Evolutionary conservation across 106 monocot genomes (phyloP).

Genomic region (Dioscorea alata): DNA sequence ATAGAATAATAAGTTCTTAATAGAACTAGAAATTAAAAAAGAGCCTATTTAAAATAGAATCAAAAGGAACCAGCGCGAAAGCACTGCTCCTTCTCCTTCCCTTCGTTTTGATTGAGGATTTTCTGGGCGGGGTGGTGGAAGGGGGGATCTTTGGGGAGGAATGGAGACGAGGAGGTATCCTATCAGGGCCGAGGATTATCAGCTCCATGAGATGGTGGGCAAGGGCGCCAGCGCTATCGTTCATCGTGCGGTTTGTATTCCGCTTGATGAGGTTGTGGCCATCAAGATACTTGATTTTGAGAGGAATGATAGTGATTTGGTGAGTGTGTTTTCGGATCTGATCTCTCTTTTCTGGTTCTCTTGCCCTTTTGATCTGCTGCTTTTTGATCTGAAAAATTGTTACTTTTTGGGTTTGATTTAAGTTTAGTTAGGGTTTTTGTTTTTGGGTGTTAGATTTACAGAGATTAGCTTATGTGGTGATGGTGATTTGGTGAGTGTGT

Average conservation of each 20-base stretch:
- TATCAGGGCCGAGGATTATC: constrained; percentile 31
- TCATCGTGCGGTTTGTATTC: constrained; percentile 39
- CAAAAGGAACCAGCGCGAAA: too few species aligned
- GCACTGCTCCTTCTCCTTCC: not conserved
- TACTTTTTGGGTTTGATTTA: not conserved
- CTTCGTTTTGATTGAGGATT: too few species aligned
- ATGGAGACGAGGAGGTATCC: constrained; percentile 27
- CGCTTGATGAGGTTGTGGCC: constrained; percentile 40
- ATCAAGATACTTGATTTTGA: constrained; percentile 49
- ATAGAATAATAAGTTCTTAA: too few species aligned
- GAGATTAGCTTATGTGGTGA: not conserved
- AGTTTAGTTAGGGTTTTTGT: not conserved
- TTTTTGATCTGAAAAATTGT: not conserved
- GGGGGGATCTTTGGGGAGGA: not conserved
- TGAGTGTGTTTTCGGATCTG: not conserved
- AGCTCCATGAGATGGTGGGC: constrained; percentile 39
- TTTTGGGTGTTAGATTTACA: not conserved
- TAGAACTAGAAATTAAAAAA: too few species aligned
- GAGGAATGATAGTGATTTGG: constrained; percentile 29
- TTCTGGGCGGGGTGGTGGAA: too few species aligned
- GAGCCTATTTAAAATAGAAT: too few species aligned
- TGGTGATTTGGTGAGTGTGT: constrained; percentile 10
- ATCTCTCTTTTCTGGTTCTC: not conserved
- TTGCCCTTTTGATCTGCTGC: not conserved
- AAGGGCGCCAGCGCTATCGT: constrained; percentile 41